Conservation (phyloP, 768 basidiomycete species). For the Kwoniella bestiolae region DNA sequence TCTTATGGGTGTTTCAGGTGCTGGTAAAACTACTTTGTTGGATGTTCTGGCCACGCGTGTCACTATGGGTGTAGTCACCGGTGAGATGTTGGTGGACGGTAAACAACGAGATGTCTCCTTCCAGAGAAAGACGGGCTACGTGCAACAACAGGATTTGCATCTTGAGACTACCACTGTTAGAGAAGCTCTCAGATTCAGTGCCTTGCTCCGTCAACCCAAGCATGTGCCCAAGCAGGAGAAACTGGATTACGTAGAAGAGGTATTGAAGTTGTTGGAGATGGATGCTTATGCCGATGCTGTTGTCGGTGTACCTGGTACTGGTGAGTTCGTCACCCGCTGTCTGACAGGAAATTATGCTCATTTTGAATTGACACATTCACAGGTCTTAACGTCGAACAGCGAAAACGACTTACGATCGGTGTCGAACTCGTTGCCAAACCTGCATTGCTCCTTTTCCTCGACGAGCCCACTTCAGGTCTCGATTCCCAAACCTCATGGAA, state of each 20-base stretch:
- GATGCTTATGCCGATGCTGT: conserved; percentile 54
- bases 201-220: conserved; percentile 59
- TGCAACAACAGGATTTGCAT: conserved; percentile 60
- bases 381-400: conserved; percentile 54
- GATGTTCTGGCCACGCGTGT: conserved; percentile 57
- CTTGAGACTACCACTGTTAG: conserved; percentile 59
- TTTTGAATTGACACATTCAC: background rate
- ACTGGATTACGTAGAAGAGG: conserved; percentile 59
- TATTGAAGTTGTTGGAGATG: conserved; percentile 60
- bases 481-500: conserved; percentile 88
- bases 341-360: no score
- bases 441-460: conserved; percentile 61
- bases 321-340: no score
- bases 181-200: conserved; percentile 60
- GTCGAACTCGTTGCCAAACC: conserved; percentile 60
- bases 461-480: conserved; percentile 61
- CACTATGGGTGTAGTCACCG: conserved; percentile 60
- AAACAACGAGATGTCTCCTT: conserved; percentile 58
- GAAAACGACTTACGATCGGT: conserved; percentile 54
- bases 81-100: conserved; percentile 61
- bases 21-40: conserved; percentile 57
- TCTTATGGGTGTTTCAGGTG: conserved; percentile 62
- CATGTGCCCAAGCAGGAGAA: conserved; percentile 57
- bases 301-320: conserved; percentile 57
- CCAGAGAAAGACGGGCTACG: conserved; percentile 60